These are phyloP conservation scores for Mrakia hoshinonis DNA, from an alignment of 768 basidiomycete species.

Conservation along the genomic window DNA sequence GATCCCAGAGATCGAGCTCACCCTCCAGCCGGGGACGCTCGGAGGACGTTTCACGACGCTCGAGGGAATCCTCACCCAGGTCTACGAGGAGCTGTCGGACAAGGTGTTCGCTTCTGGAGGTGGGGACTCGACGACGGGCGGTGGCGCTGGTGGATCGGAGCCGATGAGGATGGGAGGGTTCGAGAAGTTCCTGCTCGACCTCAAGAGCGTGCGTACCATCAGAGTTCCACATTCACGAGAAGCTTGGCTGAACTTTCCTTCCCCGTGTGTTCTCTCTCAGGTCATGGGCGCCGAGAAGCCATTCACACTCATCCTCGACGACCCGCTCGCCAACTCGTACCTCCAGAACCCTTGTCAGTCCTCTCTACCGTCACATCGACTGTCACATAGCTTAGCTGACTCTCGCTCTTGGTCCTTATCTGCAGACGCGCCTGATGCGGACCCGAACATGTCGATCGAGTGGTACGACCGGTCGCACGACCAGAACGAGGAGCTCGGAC, in stretches of 20 bases:
- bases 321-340: slow-evolving; percentile 90
- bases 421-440: slow-evolving; percentile 76
- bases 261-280: slow-evolving; percentile 41
- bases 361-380: too few relatives aligned
- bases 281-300: slow-evolving; percentile 67
- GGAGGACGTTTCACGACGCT: slow-evolving; percentile 96
- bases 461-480: slow-evolving; percentile 73
- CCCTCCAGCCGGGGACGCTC: slow-evolving; percentile 82
- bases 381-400: too few relatives aligned
- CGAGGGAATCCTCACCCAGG: slow-evolving; percentile 86
- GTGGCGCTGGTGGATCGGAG: slow-evolving; percentile 55
- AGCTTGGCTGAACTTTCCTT: neutral
- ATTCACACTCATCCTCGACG: slow-evolving; percentile 89
- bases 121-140: slow-evolving; percentile 34
- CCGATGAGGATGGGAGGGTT: slow-evolving; percentile 61
- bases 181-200: slow-evolving; percentile 57
- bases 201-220: slow-evolving; percentile 34
- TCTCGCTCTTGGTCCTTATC: neutral
- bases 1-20: slow-evolving; percentile 91
- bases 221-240: too few relatives aligned
- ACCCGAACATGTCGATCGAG: slow-evolving; percentile 83
- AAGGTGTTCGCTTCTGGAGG: slow-evolving; percentile 68
- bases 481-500: slow-evolving; percentile 88
- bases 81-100: slow-evolving; percentile 86
- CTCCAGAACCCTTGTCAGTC: slow-evolving; percentile 69